Percentiles rank a stretch among this genome's conserved stretches.
phyloP scores from a whole-genome alignment of 495 filamentous ascomycete species.

The Talaromyces ruber region DNA sequence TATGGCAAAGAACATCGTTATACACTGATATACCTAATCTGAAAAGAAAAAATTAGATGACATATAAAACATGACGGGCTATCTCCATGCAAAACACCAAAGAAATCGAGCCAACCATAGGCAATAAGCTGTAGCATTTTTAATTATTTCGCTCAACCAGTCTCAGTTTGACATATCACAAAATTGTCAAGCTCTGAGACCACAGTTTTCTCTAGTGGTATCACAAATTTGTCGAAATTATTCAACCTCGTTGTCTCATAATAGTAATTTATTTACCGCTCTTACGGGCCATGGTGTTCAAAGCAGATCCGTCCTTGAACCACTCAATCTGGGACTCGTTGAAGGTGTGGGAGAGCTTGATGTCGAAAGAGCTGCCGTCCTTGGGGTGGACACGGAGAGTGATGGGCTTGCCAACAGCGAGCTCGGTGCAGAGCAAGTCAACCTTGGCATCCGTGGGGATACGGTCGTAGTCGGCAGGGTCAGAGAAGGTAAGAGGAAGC shows the following conservation, averaged over 20 bases:
- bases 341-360: conserved; percentile 89
- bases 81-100: conserved; percentile 35
- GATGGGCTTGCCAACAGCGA: conserved; percentile 89
- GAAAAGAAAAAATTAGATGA: conserved; percentile 26
- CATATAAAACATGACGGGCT: conserved; percentile 29
- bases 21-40: conserved; percentile 25
- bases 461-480: conserved; percentile 96
- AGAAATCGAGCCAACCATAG: conserved; percentile 14
- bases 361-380: conserved; percentile 61
- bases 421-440: conserved; percentile 81
- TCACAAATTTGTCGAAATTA: background rate
- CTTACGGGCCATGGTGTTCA: conserved; percentile 96
- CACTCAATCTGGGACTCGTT: conserved; percentile 95
- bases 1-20: conserved; percentile 3
- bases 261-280: conserved; percentile 24
- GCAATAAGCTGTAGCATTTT: background rate
- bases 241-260: background rate
- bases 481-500: conserved; percentile 90
- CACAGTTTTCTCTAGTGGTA: background rate
- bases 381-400: conserved; percentile 87
- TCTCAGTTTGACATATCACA: background rate
- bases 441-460: conserved; percentile 90
- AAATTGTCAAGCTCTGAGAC: background rate
- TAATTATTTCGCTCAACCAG: background rate
- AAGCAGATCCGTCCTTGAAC: conserved; percentile 93